Evolutionary conservation across 352 stramenopile genomes (phyloP), one percentile per base, ranked within the genome.

Genomic region (Globisporangium sylvaticum): DNA sequence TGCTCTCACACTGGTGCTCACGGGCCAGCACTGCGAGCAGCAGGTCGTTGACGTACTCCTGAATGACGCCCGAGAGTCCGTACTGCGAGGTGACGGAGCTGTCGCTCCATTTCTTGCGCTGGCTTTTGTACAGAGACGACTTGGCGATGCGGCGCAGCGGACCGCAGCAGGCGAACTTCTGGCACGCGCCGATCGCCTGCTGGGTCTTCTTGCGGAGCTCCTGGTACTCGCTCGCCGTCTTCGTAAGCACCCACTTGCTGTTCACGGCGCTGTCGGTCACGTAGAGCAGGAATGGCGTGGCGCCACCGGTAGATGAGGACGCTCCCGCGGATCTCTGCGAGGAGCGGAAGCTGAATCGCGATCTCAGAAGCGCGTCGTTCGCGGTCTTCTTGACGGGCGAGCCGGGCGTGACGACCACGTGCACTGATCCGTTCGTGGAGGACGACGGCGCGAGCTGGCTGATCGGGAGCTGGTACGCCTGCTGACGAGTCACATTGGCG

Each of bases 201-300:
- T 77, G 72, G 20, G 89, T 68, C 15, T 25, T 63, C 24, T 76
- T 76, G 66, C 80, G 78, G 10, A 93, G 73, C 34, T 76, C 66
- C 12, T 75, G 44, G 64, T 84, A 75, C 48, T 92, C 80, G 58
- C 25, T 62, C 1, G 73, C 78, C 7, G 74, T 76, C 64, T 91
- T 93, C 57, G 58, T 65, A 59, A 92, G 60, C 39, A 92, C 84
- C 83, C 83, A 94, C 57, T 89, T 90, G 65, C 88, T 79, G 52
- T 70, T 73, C 59, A 88, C 74, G 32, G 82, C 70, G 52, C 71
- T 78, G 71, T 95, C 82, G n/a, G 79, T 89, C 55, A 95, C 79
- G 71, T 91, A 95, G 18, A 92, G 31, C 24, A 95, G 83, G 31
- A 91, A 88, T 58, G 79, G 72, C 32, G 57, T 57, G 4, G 54